Evolutionary conservation across 345 rosid species (phyloP).

Genomic region (Conringia planisiliqua): DNA sequence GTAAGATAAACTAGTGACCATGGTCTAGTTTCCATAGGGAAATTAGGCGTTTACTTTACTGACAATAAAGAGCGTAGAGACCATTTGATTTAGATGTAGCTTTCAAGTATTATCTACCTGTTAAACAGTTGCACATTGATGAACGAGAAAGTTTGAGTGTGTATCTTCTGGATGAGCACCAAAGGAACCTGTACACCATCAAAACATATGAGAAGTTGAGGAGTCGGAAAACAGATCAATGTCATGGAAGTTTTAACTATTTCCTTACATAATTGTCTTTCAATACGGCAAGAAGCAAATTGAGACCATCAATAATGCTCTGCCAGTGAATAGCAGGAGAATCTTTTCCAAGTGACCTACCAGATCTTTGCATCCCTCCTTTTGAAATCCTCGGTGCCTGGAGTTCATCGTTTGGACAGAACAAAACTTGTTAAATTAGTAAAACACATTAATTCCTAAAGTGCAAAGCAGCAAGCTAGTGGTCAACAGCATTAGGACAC

Average conservation of each 20-base stretch:
- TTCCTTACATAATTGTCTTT: conserved; percentile 81
- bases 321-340: conserved; percentile 92
- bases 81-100: background rate
- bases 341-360: conserved; percentile 80
- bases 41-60: background rate
- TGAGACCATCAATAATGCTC: conserved; percentile 87
- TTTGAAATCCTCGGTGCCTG: conserved; percentile 96
- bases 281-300: conserved; percentile 69
- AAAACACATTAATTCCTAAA: background rate
- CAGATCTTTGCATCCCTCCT: conserved; percentile 79
- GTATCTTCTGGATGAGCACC: conserved; percentile 93
- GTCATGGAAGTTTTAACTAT: background rate
- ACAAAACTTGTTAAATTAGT: conserved; percentile 3
- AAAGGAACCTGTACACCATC: conserved; percentile 68
- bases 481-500: conserved; percentile 2
- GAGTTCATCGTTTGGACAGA: conserved; percentile 21
- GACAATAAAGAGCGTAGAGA: background rate
- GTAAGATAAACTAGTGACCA: background rate
- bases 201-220: conserved; percentile 23
- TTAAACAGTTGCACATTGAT: conserved; percentile 90
- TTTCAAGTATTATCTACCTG: conserved; percentile 48
- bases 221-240: background rate
- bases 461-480: background rate
- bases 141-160: conserved; percentile 89
- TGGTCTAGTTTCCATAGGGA: too few species aligned